Evolutionary conservation across 345 rosid species (phyloP), one percentile per base, ranked within the genome.

Genomic region (Citrus australasica): DNA sequence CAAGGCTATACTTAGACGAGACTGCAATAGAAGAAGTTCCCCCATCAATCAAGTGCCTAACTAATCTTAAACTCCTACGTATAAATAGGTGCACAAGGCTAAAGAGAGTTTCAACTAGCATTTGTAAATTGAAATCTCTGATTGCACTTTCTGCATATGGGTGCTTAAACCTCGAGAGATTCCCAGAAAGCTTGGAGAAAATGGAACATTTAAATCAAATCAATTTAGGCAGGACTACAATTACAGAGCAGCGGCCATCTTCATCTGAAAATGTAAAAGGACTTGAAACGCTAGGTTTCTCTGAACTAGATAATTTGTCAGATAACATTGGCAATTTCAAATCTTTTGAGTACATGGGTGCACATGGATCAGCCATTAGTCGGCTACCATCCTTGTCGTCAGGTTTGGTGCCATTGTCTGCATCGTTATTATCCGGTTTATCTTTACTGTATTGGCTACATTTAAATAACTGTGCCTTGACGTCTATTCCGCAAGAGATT

Each of bases 111-210:
- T 28, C 67, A 19, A 62, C 24, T 14, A 42, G 56, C 17, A 75
- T 80, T 19, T 35, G 60, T 3, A 22, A 75, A 56, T 4, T 81
- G n/a, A 73, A 71, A 72, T 71, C 67, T 38, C 83, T 71, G 0
- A 3, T 7, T 77, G 19, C 19, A 10, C 46, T 40, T 40, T 40
- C 46, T 9, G 46, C 9, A 9, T 9, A 2, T 40, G 10, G 11
- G 46, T 40, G 10, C 46, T 40, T 9, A 40, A 40, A 40, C 46
- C 46, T 40, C 11, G 11, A 40, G 46, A 40, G 28, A 7, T 71
- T 71, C 21, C 75, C 51, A 10, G 33, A 73, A 58, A 67, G 67
- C 48, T 42, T 19, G 9, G 65, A 73, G 19, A 11, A 33, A 81
- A 70, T 48, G 56, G 56, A 64, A 28, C 4, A 16, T 48, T 24